Evolutionary conservation across 225 moss, liverwort and hornwort genomes (phyloP).

Genomic region (Pleurozium schreberi): DNA sequence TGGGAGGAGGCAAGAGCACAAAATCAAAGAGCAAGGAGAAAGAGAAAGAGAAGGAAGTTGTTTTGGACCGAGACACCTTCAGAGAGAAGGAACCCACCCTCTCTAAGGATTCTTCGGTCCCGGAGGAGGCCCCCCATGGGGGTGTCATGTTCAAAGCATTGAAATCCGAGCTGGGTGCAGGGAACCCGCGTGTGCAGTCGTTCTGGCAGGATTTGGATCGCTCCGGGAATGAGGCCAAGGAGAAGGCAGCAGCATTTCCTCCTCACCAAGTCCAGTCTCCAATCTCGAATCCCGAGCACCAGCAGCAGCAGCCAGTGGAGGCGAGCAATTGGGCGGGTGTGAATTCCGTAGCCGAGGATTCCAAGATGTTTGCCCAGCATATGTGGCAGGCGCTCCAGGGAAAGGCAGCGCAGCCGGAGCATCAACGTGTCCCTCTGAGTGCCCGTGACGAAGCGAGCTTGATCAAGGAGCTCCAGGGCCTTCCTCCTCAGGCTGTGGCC

Average conservation of each 20-base stretch:
- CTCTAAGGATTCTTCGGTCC: not conserved
- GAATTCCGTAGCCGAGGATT: constrained; percentile 45
- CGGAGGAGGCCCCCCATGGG: not conserved
- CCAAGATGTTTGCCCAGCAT: constrained; percentile 47
- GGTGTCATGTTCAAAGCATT: constrained; percentile 25
- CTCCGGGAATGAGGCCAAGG: constrained; percentile 10
- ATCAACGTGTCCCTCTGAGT: constrained; percentile 37
- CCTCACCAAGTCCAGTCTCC: constrained; percentile 1
- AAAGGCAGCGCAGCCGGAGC: constrained; percentile 45
- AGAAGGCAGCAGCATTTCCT: not conserved
- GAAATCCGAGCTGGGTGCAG: constrained; percentile 22
- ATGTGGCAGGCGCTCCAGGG: constrained; percentile 65
- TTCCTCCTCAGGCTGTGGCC: constrained; percentile 46
- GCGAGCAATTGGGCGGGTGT: constrained; percentile 26
- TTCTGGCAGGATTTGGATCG: constrained; percentile 65
- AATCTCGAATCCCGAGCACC: not conserved
- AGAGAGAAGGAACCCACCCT: constrained; percentile 6
- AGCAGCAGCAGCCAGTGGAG: not conserved
- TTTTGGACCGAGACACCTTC: constrained; percentile 23
- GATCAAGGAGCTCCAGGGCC: constrained; percentile 55
- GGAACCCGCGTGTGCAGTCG: constrained; percentile 27
- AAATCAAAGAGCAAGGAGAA: constrained; percentile 39
- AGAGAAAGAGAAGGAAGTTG: constrained; percentile 21
- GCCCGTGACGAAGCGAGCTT: constrained; percentile 49
- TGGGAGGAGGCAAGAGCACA: constrained; percentile 45